A percentile compares a stretch with the other conserved stretches of the same genome.
These are phyloP conservation scores for Mortierella sp. DNA, from an alignment of 371 early-diverging fungal species.

Conservation along the genomic window DNA sequence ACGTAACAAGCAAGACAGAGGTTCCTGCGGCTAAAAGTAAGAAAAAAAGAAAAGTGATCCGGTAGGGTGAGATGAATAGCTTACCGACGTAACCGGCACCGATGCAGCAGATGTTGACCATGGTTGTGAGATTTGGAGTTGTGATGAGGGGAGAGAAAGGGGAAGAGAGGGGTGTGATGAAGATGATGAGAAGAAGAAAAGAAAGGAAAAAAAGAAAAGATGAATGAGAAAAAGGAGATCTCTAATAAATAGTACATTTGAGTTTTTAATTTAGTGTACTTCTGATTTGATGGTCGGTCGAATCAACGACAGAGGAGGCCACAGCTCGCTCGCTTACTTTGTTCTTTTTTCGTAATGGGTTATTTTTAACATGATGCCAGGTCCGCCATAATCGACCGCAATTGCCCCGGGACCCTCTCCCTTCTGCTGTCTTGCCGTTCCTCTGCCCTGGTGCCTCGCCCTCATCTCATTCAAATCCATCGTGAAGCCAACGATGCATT, in stretches of 20 bases:
- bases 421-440: not conserved
- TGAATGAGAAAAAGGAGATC: not conserved
- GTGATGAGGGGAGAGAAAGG: not conserved
- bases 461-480: not conserved
- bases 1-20: not conserved
- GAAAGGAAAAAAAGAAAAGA: not conserved
- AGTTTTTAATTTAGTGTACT: not conserved
- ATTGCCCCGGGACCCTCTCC: conserved; percentile 8
- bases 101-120: conserved; percentile 76
- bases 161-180: conserved; percentile 5
- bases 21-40: not conserved
- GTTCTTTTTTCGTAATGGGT: not conserved
- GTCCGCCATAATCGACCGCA: conserved; percentile 9
- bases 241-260: conserved; percentile 4
- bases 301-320: conserved; percentile 11
- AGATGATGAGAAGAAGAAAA: not conserved
- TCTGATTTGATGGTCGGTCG: not conserved
- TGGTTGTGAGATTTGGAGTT: not conserved
- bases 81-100: conserved; percentile 96
- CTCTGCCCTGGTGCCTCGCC: conserved; percentile 9
- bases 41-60: not conserved
- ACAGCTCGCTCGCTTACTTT: not conserved
- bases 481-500: too few relatives aligned
- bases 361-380: not conserved
- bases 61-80: conserved; percentile 23